phyloP scores from a whole-genome alignment of 768 basidiomycete genomes.

The Mycena metata region DNA sequence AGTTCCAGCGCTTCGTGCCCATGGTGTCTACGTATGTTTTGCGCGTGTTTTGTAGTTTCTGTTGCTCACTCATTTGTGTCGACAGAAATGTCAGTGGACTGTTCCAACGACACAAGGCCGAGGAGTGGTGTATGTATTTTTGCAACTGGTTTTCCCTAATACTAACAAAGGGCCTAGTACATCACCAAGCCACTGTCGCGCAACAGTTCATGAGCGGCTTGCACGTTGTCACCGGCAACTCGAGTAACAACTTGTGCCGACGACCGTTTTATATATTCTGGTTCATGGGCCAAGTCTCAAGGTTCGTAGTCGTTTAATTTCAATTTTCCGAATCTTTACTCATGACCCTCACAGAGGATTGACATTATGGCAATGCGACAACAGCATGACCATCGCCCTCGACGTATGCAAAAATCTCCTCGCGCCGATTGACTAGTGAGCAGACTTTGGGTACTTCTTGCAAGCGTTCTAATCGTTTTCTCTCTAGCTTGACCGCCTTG shows the following conservation, averaged over 20 bases:
- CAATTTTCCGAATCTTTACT: constrained; percentile 18
- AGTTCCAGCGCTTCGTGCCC: constrained; percentile 76
- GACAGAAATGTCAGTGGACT: constrained; percentile 58
- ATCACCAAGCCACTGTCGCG: constrained; percentile 71
- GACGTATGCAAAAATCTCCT: constrained; percentile 74
- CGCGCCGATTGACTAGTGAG: constrained; percentile 69
- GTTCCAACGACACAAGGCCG: constrained; percentile 69
- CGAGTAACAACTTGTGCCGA: constrained; percentile 61
- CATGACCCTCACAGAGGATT: constrained; percentile 57
- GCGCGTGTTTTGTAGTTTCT: constrained; percentile 2
- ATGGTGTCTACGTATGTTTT: constrained; percentile 65
- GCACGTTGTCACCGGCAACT: constrained; percentile 70
- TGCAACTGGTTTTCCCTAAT: constrained; percentile 11
- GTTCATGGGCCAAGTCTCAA: constrained; percentile 80
- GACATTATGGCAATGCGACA: constrained; percentile 72
- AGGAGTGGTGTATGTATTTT: constrained; percentile 73
- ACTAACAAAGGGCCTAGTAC: constrained; percentile 56
- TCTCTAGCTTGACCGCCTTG: constrained; percentile 60
- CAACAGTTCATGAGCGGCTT: constrained; percentile 72
- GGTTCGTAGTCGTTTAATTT: constrained; percentile 50
- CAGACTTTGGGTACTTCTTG: not conserved
- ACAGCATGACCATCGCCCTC: constrained; percentile 68
- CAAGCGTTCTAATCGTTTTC: too few relatives aligned
- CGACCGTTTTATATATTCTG: constrained; percentile 80
- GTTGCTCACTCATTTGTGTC: not conserved